Evolutionary conservation across 176 grass and related monocot species (phyloP), one percentile per base, ranked within the genome.

Genomic region (Dactylis glomerata): DNA sequence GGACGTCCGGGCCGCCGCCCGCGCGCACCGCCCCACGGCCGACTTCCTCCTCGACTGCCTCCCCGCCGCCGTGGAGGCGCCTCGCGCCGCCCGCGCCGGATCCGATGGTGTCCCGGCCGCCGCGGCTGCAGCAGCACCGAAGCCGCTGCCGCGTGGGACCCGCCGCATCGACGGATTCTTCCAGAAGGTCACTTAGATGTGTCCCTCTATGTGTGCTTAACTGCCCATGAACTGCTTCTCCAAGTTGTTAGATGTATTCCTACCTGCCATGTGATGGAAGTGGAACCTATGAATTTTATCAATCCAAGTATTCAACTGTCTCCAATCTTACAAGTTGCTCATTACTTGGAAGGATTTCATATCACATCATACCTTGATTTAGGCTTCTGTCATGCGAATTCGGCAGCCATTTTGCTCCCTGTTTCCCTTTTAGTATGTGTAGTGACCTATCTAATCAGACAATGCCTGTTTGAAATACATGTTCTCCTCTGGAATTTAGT

Each of bases 11-110:
- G 77, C 84, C 62, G 92, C 95, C 16, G 90, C 79, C 19, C 78
- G 79, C 58, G 82, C 88, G 27, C 92, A 97, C 80, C 87, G 81
- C 1, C 96, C 89, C 13, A 98, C 89, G 2, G 88, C 89, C 38
- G 92, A 93, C 54, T 93, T 95, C 83, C 92, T 97, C 51, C 90
- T 97, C 34, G 92, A 93, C 68, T 97, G 87, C 85, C 89, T 98
- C 76, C 77, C 87, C 0, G 80, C 36, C 30, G 75, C 71, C 31
- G 80, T 83, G 65, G 84, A 86, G 47, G 75, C 44, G 68, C 30
- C 89, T 36, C 42, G 82, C 28, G 65, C 47, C 30, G 77, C 77
- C 2, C 84, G 59, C 45, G 10, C 85, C 2, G 76, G 41, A 26
- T 11, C 66, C 4, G n/a, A 54, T 31, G 75, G 64, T 27, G 61